Evolutionary conservation across 495 filamentous ascomycete species (phyloP).

Genomic region (Sabuloglossum arenarium): DNA sequence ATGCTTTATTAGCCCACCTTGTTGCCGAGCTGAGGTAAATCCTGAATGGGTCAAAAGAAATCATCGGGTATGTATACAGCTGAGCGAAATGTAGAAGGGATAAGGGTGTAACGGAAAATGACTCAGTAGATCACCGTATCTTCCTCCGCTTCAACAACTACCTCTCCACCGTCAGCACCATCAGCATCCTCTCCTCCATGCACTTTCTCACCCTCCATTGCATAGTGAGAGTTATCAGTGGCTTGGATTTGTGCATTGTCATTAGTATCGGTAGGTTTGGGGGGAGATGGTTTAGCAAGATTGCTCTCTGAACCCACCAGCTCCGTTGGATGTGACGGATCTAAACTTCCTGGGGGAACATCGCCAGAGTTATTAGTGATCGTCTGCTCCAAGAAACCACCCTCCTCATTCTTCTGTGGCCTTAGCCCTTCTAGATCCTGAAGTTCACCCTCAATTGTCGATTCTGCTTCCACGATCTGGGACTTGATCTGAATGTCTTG

Average conservation of each 20-base stretch:
- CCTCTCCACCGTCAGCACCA: slow-evolving; percentile 52
- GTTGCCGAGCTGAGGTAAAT: not conserved
- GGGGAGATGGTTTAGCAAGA: not conserved
- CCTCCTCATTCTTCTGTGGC: slow-evolving; percentile 8
- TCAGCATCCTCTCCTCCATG: slow-evolving; percentile 32
- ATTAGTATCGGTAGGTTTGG: not conserved
- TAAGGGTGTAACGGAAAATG: not conserved
- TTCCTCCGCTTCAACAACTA: slow-evolving; percentile 55
- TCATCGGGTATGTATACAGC: not conserved
- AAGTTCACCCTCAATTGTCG: slow-evolving; percentile 22
- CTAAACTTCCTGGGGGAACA: not conserved
- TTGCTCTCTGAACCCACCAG: slow-evolving; percentile 4
- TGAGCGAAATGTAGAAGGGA: not conserved
- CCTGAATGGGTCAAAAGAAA: not conserved
- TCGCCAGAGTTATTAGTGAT: not conserved
- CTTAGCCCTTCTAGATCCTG: slow-evolving; percentile 16
- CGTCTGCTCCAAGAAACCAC: not conserved
- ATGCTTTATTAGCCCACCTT: not conserved
- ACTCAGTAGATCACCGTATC: slow-evolving; percentile 70
- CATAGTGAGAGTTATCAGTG: not conserved
- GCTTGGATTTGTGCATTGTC: not conserved
- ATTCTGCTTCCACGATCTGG: slow-evolving; percentile 34
- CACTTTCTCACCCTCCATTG: not conserved
- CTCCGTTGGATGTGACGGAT: not conserved
- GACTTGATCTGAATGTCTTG: slow-evolving; percentile 39